phyloP scores from a whole-genome alignment of 208 protist species.

The Balamuthia mandrillaris region DNA sequence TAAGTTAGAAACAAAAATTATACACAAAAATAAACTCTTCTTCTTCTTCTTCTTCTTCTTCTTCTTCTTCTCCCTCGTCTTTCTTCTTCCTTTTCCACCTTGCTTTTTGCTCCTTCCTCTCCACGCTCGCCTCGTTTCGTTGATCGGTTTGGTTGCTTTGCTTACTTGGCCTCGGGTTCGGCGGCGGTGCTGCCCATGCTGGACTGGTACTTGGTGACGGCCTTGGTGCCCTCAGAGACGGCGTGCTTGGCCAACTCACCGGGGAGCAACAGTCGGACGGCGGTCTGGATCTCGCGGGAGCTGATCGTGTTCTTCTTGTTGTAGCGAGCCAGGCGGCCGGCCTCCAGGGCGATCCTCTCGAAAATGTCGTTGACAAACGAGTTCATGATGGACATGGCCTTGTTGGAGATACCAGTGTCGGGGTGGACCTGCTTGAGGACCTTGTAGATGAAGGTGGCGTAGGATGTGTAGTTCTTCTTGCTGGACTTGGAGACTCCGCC shows the following conservation, averaged over 20 bases:
- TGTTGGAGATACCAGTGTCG: slow-evolving; percentile 92
- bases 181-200: slow-evolving; percentile 15
- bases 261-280: slow-evolving; percentile 94
- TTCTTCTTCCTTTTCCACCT: too few species aligned
- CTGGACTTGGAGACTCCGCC: background rate
- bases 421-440: slow-evolving; percentile 93
- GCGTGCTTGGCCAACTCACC: slow-evolving; percentile 98
- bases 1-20: too few species aligned
- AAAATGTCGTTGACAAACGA: slow-evolving; percentile 93
- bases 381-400: slow-evolving; percentile 97
- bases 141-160: too few species aligned
- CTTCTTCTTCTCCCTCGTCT: too few species aligned
- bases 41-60: too few species aligned
- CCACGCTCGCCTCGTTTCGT: too few species aligned
- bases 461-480: slow-evolving; percentile 36
- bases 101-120: too few species aligned
- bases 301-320: slow-evolving; percentile 95
- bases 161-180: too few species aligned
- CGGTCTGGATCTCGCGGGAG: slow-evolving; percentile 93
- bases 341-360: slow-evolving; percentile 93
- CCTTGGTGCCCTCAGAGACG: slow-evolving; percentile 98
- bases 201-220: slow-evolving; percentile 90
- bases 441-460: slow-evolving; percentile 74
- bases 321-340: slow-evolving; percentile 90
- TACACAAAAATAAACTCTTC: too few species aligned